Conservation (phyloP, 192 early-diverging fungal genomes). For the Allomyces macrogynus region DNA sequence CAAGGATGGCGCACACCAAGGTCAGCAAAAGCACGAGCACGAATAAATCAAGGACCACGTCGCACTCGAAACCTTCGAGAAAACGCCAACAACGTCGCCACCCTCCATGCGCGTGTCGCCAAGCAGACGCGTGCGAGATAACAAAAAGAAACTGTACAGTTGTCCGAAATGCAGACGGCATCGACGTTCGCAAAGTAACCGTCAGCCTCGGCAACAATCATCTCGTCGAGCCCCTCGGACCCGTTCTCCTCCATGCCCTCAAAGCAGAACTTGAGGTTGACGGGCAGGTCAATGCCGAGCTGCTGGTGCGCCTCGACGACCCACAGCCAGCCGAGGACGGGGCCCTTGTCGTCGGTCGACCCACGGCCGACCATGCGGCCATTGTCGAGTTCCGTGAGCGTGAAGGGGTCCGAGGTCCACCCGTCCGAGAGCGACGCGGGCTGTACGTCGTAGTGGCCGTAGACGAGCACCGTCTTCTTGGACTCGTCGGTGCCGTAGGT, state of each 20-base stretch:
- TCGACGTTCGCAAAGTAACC: slow-evolving; percentile 79
- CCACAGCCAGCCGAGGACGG: slow-evolving; percentile 92
- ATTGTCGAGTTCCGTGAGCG: slow-evolving; percentile 62
- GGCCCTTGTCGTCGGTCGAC: slow-evolving; percentile 91
- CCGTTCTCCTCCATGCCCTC: slow-evolving; percentile 87
- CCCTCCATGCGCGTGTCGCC: too few species aligned
- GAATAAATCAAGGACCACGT: neutral
- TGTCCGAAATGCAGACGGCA: slow-evolving; percentile 91
- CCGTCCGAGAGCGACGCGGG: slow-evolving; percentile 57
- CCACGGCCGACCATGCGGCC: slow-evolving; percentile 78
- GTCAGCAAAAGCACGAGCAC: neutral
- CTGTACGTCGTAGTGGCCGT: slow-evolving; percentile 98
- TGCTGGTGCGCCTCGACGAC: slow-evolving; percentile 84
- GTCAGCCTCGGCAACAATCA: slow-evolving; percentile 70
- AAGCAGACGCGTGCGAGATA: neutral
- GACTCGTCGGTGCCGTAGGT: slow-evolving; percentile 69
- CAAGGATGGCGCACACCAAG: neutral
- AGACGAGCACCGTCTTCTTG: slow-evolving; percentile 93
- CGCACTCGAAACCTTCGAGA: too few species aligned
- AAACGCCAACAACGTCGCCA: too few species aligned
- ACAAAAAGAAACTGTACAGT: slow-evolving; percentile 20
- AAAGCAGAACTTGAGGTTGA: slow-evolving; percentile 92
- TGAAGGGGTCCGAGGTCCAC: slow-evolving; percentile 84
- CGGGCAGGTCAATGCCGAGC: slow-evolving; percentile 72
- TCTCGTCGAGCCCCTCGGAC: slow-evolving; percentile 80